phyloP scores from a whole-genome alignment of 192 early-diverging fungal genomes.

The Coemansia sp. region DNA sequence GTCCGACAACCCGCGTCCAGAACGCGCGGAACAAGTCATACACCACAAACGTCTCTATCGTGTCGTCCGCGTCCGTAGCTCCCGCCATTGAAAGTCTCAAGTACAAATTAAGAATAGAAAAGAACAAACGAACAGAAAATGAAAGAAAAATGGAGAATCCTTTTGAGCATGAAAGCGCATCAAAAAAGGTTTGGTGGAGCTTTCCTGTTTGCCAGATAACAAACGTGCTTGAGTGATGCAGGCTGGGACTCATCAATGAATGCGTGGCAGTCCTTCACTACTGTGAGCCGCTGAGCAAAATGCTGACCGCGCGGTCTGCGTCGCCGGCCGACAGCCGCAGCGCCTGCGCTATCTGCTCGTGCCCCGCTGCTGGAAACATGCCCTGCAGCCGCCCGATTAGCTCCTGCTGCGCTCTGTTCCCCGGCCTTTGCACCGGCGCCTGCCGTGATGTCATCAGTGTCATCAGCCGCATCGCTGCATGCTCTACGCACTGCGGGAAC shows the following conservation, averaged over 20 bases:
- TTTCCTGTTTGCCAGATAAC: too few species aligned
- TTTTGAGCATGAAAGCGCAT: too few species aligned
- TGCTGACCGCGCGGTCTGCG: neutral
- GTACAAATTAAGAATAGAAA: neutral
- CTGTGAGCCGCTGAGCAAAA: neutral
- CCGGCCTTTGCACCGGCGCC: neutral
- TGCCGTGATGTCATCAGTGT: neutral
- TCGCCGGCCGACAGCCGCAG: neutral
- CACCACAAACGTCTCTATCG: constrained; percentile 30
- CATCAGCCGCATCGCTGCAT: neutral
- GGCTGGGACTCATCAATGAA: too few species aligned
- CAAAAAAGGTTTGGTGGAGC: too few species aligned
- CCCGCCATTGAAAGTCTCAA: too few species aligned
- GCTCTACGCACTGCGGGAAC: neutral
- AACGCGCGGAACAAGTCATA: constrained; percentile 72
- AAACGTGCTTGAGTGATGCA: too few species aligned
- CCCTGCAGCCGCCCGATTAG: neutral
- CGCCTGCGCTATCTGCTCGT: neutral
- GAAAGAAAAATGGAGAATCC: neutral
- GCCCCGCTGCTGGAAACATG: neutral
- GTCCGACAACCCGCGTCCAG: constrained; percentile 66
- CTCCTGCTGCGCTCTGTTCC: neutral
- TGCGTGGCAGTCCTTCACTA: neutral
- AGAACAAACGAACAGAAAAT: neutral
- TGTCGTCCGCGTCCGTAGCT: neutral